A percentile compares a stretch with the other conserved stretches of the same genome.
These are phyloP conservation scores for Yarrowia sp. DNA, from an alignment of 805 yeast species.

Conservation along the genomic window DNA sequence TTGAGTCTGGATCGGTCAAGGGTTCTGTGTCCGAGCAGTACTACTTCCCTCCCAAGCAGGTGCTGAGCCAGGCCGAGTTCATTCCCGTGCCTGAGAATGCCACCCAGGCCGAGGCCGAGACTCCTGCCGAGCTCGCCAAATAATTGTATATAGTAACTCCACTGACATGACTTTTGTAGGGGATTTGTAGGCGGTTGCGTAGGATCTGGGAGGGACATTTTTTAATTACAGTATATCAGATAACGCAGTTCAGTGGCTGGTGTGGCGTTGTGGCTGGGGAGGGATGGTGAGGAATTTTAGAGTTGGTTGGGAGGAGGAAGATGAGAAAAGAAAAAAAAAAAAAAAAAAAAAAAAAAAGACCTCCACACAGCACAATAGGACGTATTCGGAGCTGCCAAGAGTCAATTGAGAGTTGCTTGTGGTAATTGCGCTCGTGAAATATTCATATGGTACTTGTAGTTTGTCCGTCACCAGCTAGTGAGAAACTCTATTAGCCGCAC, in stretches of 20 bases:
- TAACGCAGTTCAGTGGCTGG: constrained; percentile 25
- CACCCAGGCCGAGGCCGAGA: constrained; percentile 13
- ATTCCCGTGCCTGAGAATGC: not conserved
- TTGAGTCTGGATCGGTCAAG: constrained; percentile 19
- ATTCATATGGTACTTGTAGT: no score
- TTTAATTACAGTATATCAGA: not conserved
- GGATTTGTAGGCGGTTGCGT: no score
- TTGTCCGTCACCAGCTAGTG: no score
- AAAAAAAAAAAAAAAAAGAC: no score
- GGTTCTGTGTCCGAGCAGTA: constrained; percentile 22
- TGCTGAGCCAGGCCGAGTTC: not conserved
- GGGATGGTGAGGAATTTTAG: not conserved
- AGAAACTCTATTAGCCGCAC: no score
- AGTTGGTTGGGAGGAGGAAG: not conserved
- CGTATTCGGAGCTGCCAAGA: no score
- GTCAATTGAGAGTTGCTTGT: no score
- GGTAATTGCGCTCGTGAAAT: no score
- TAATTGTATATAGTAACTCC: constrained; percentile 26
- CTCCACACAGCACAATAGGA: no score
- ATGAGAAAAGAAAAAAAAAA: no score
- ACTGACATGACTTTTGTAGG: no score
- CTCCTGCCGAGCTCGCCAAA: constrained; percentile 11
- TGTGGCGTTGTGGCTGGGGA: constrained; percentile 21
- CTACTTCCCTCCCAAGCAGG: constrained; percentile 25
- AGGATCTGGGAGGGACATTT: no score